Conservation (phyloP, 2,329 filamentous ascomycete species). For the Trichophyton schoenleinii region DNA sequence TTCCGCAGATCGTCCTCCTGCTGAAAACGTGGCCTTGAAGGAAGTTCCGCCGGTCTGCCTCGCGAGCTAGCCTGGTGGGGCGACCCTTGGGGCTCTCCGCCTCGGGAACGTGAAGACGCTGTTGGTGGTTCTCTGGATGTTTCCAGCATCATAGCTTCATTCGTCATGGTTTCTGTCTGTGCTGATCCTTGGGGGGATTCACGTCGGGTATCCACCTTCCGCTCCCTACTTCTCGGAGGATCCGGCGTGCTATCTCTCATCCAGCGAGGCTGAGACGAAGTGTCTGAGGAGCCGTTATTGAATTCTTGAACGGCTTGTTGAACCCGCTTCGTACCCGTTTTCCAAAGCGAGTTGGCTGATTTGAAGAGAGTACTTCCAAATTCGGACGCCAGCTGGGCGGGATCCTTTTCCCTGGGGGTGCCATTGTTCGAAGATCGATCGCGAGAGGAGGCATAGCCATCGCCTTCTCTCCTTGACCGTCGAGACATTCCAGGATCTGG, state of each 20-base stretch:
- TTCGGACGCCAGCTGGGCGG: constrained; percentile 68
- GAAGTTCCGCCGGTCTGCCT: background rate
- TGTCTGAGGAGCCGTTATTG: constrained; percentile 51
- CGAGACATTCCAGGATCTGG: constrained; percentile 1
- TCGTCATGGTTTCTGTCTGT: constrained; percentile 14
- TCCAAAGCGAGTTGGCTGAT: constrained; percentile 91
- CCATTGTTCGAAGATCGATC: constrained; percentile 8
- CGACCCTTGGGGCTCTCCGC: background rate
- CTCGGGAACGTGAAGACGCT: background rate
- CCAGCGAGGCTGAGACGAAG: constrained; percentile 73
- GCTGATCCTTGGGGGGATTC: constrained; percentile 8
- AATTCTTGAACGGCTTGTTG: constrained; percentile 88
- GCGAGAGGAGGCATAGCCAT: constrained; percentile 18
- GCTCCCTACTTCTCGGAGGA: constrained; percentile 11
- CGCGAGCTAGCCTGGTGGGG: background rate
- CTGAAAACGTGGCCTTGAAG: background rate
- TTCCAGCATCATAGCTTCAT: constrained; percentile 65
- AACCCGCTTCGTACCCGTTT: constrained; percentile 80
- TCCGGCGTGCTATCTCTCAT: constrained; percentile 58
- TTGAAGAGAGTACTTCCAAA: constrained; percentile 79
- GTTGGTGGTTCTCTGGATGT: constrained; percentile 9
- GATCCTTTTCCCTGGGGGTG: constrained; percentile 49
- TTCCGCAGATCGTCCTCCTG: background rate
- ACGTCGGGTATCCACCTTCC: constrained; percentile 9
- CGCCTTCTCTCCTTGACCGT: background rate